Evolutionary conservation across 1,284 basidiomycete species (phyloP), one percentile per base, ranked within the genome.

Genomic region (Ganoderma resinaceum): DNA sequence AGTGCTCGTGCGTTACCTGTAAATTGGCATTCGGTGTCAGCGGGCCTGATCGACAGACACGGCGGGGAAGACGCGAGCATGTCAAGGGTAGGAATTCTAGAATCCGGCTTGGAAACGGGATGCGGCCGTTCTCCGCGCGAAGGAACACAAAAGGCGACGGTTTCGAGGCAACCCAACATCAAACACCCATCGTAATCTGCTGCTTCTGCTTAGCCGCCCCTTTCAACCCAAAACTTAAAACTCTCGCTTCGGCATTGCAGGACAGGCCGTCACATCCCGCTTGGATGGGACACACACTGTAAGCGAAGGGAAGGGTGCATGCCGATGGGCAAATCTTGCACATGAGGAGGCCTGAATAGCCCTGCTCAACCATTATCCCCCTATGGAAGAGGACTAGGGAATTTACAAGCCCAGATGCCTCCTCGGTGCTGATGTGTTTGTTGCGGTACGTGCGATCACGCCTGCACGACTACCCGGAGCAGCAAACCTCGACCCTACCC

Each of bases 1-100:
- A 95, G 81, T 29, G 90, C 90, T 49, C 92, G 89, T 49, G 92
- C 93, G 82, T 94, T 93, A 55, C 93, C 92, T 94, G 78, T 29
- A 18, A 40, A 29, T 26, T 14, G 6, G 11, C 11, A 29, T 60
- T 40, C 5, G 9, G 37, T 26, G 58, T 60, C 8, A 60, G 58
- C 37, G 58, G 14, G 18, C 58, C 37, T 60, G 58, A 40, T 60
- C 58, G 58, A 60, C 37, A 37, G 58, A 60, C 43, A 46, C 33
- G 62, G 71, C 66, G 72, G 53, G 66, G 70, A 64, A 69, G 46
- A 12, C 23, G 26, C 23, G 23, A 26, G 61, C 59, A 63, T 63
- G 66, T 62, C 66, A 71, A 57, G 63, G 57, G 16, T 12, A 5
- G 16, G 16, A 55, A 3, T 55, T 55, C 53, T 55, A 20, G 53